These are phyloP conservation scores for Teratosphaeria zuluensis DNA, from an alignment of 2,329 filamentous ascomycete genomes.

Conservation along the genomic window DNA sequence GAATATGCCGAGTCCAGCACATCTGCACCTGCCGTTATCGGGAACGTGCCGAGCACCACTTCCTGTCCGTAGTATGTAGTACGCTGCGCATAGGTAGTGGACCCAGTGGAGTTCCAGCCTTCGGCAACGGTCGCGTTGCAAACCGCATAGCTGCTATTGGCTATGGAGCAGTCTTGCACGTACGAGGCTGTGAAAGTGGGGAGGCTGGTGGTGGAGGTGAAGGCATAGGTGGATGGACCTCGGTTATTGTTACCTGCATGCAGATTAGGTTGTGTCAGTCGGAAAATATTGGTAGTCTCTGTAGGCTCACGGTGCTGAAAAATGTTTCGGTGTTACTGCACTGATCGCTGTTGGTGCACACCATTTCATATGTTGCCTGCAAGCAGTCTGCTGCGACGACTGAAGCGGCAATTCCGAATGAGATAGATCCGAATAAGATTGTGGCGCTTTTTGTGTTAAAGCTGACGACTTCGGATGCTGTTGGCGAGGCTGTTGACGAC, in stretches of 20 bases:
- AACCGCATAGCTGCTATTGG: slow-evolving; percentile 1
- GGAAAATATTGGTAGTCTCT: background rate
- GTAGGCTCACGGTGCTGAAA: background rate
- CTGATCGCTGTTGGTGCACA: slow-evolving; percentile 2
- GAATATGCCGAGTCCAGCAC: slow-evolving; percentile 2
- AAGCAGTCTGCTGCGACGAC: slow-evolving; percentile 1
- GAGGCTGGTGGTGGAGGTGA: slow-evolving; percentile 1
- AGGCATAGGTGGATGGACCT: background rate
- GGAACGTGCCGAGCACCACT: slow-evolving; percentile 1
- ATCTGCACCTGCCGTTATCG: slow-evolving; percentile 4
- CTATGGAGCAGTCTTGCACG: slow-evolving; percentile 1
- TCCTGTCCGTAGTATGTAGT: background rate
- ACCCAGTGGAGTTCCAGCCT: background rate
- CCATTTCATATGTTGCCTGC: slow-evolving; percentile 2
- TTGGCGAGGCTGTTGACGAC: background rate
- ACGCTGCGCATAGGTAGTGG: background rate
- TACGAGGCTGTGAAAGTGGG: background rate
- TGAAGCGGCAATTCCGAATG: slow-evolving; percentile 3
- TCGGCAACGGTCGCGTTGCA: background rate
- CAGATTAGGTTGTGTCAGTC: background rate
- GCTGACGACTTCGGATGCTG: background rate
- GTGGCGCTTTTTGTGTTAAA: background rate
- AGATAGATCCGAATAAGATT: background rate
- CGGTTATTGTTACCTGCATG: background rate
- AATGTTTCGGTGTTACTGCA: background rate